Evolutionary conservation across 352 stramenopile genomes (phyloP).

Genomic region (Plasmopara halstedii): DNA sequence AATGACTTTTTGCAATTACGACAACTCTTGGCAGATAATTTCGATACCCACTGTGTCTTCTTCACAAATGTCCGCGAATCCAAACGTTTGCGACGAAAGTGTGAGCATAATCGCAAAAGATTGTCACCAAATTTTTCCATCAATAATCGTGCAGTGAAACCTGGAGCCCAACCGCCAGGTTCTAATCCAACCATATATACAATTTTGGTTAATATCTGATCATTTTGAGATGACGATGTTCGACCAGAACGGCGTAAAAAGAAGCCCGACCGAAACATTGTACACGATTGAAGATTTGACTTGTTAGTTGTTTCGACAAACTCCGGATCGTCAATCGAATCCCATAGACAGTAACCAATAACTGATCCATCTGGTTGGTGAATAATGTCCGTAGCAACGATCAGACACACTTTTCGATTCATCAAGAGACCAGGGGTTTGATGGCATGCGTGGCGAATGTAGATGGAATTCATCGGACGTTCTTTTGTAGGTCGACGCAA

Average conservation of each 20-base stretch:
- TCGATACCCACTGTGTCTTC: slow-evolving; percentile 36
- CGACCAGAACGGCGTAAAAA: slow-evolving; percentile 27
- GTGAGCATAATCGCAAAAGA: slow-evolving; percentile 29
- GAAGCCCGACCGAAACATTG: slow-evolving; percentile 48
- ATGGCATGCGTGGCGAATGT: slow-evolving; percentile 29
- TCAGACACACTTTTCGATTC: slow-evolving; percentile 31
- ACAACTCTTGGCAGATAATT: slow-evolving; percentile 23
- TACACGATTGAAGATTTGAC: slow-evolving; percentile 12
- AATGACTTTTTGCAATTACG: slow-evolving; percentile 28
- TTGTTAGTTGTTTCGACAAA: slow-evolving; percentile 15
- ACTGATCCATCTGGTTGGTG: slow-evolving; percentile 31
- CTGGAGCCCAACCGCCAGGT: slow-evolving; percentile 23
- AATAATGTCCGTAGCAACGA: slow-evolving; percentile 30
- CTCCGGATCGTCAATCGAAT: slow-evolving; percentile 37
- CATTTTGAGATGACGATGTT: slow-evolving; percentile 3
- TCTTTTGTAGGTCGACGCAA: slow-evolving; percentile 27
- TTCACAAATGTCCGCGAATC: slow-evolving; percentile 42
- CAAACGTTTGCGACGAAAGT: slow-evolving; percentile 40
- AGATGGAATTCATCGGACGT: slow-evolving; percentile 28
- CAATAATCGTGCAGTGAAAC: slow-evolving; percentile 24
- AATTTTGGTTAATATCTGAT: slow-evolving; percentile 35
- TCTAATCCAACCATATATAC: slow-evolving; percentile 49
- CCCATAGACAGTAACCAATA: slow-evolving; percentile 56
- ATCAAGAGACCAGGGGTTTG: slow-evolving; percentile 27
- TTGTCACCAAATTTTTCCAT: slow-evolving; percentile 43